Conservation (phyloP, 2,329 filamentous ascomycete species). For the Ascochyta clinopodiicola region DNA sequence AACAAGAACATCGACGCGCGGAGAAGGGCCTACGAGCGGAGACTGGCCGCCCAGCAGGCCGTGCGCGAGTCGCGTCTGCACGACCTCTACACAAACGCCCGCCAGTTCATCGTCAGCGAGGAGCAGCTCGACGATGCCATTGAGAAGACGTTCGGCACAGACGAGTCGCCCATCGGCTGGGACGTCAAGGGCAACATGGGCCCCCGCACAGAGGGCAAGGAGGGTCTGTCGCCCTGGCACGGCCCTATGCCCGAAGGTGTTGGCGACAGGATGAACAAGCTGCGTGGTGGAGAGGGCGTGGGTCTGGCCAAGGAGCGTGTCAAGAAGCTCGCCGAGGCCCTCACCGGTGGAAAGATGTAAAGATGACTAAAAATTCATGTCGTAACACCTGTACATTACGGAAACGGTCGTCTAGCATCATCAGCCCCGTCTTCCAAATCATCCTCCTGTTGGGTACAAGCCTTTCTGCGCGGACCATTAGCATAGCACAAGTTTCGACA, state of each 20-base stretch:
- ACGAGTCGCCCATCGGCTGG: constrained; percentile 54
- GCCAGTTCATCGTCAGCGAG: constrained; percentile 85
- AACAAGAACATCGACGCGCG: constrained; percentile 37
- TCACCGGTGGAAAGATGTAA: constrained; percentile 69
- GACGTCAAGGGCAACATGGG: constrained; percentile 30
- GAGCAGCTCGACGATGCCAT: constrained; percentile 76
- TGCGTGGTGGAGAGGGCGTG: constrained; percentile 45
- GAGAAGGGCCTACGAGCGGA: constrained; percentile 47
- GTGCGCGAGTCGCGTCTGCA: constrained; percentile 75
- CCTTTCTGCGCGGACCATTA: too few species aligned
- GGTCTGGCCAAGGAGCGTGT: constrained; percentile 63
- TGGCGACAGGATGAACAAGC: constrained; percentile 41
- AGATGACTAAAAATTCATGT: not conserved
- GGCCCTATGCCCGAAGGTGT: constrained; percentile 42
- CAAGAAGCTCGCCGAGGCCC: constrained; percentile 68
- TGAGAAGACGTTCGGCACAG: constrained; percentile 75
- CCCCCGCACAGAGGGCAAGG: constrained; percentile 24
- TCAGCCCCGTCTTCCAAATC: not conserved
- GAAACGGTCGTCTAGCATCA: not conserved
- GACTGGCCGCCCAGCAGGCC: constrained; percentile 61
- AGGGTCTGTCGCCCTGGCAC: constrained; percentile 42
- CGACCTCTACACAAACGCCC: constrained; percentile 87
- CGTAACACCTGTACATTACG: constrained; percentile 14
- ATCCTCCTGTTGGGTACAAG: too few species aligned
- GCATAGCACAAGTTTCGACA: too few species aligned